Base-by-base conservation (phyloP, 139 green algal species). In the Diplosphaera chodatii region DNA sequence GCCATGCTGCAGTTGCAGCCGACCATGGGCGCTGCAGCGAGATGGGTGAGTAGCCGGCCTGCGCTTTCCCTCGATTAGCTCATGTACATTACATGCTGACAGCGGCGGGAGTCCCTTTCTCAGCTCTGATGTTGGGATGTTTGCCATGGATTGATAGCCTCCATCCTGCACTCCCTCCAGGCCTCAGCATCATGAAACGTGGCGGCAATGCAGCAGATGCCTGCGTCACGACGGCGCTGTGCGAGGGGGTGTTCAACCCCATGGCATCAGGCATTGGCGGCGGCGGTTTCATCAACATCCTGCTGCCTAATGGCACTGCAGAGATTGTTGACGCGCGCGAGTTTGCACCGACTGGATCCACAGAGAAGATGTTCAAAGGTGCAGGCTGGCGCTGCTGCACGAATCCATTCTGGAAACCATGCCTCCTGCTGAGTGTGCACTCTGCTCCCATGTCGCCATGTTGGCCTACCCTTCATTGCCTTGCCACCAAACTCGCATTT, bases 171-270 rank as follows among this genome's bases (percentile, higher is more conserved):
- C n/a, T n/a, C n/a, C 18, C 30, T 72, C 40, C 74, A 78, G 74
- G 74, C 16, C 63, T 62, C 0, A 29, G 32, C 8, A 48, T 77
- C 15, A 63, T 89, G 55, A 30, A 67, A 32, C 67, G 85, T 0
- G 89, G 89, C 1, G 92, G 92, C n/a, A 92, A 91, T 78, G 92
- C 92, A 20, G 88, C 89, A 23, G 92, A 97, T 67, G 83, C 92
- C 1, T 88, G 85, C 1, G 85, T 98, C 1, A 84, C 90, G 1
- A 80, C 83, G 0, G 76, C 85, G 0, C 73, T 97, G 64, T 97
- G 92, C 77, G 83, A 88, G 41, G 92, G 92, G 4, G 82, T 97
- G 15, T 71, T 89, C 28, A 94, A 92, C 79, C 88, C 93, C 13
- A 82, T 88, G 40, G 82, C 91, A 21, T 88, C 77, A n/a, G 92